A percentile compares a stretch with the other conserved stretches of the same genome.
phyloP scores from a whole-genome alignment of 306 rosid genomes.

The Coriaria nepalensis region DNA sequence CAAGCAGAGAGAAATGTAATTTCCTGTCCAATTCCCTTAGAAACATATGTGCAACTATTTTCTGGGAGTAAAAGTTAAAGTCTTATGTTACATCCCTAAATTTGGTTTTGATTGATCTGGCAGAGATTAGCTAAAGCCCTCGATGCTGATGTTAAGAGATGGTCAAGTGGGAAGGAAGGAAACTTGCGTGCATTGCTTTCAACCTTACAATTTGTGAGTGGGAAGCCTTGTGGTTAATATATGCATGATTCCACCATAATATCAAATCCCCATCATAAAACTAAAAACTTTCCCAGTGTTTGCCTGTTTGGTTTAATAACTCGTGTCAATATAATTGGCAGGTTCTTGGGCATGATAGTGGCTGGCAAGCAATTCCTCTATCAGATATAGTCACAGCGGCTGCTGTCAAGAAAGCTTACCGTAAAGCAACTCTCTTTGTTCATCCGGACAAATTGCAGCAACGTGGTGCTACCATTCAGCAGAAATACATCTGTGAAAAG shows the following conservation, averaged over 20 bases:
- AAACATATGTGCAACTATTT: neutral
- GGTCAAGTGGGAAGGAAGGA: slow-evolving; percentile 93
- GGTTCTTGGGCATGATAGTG: slow-evolving; percentile 83
- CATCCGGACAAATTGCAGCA: slow-evolving; percentile 97
- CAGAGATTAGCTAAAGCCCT: slow-evolving; percentile 85
- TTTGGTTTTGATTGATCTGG: slow-evolving; percentile 12
- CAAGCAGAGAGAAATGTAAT: slow-evolving; percentile 83
- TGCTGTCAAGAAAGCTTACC: slow-evolving; percentile 79
- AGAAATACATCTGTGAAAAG: slow-evolving; percentile 81
- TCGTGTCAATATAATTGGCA: slow-evolving; percentile 19
- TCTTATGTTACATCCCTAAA: neutral
- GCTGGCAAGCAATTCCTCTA: slow-evolving; percentile 83
- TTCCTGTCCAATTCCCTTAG: slow-evolving; percentile 1
- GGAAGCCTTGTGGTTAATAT: slow-evolving; percentile 16
- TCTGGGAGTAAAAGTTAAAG: neutral
- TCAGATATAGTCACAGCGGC: slow-evolving; percentile 42
- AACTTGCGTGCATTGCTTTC: slow-evolving; percentile 90
- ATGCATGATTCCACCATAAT: too few relatives aligned
- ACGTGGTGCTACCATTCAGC: slow-evolving; percentile 88
- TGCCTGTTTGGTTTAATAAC: slow-evolving; percentile 6
- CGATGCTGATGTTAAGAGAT: slow-evolving; percentile 81
- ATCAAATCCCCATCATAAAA: too few relatives aligned
- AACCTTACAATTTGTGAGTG: slow-evolving; percentile 82
- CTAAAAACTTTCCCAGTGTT: too few relatives aligned
- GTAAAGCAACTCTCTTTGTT: slow-evolving; percentile 78